Base-by-base conservation (phyloP, 768 basidiomycete genomes). In the Rhodotorula diobovata region DNA sequence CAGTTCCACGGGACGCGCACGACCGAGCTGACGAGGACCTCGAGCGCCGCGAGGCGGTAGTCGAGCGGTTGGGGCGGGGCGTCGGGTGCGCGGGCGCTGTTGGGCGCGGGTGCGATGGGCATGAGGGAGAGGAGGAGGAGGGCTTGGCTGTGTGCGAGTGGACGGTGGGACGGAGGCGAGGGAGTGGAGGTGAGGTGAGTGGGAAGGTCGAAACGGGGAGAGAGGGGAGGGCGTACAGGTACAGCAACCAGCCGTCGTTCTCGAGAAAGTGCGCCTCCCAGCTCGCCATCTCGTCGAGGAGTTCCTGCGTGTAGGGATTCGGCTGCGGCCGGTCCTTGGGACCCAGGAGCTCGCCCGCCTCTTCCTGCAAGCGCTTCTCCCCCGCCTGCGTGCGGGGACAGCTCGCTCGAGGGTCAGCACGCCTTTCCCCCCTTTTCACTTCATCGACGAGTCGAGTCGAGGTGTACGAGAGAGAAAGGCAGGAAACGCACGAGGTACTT, bases 1-100 rank as follows among this genome's bases (percentile, higher is more conserved):
- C 94, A 98, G 78, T 97, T 97, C 88, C 91, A 97, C 21, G 90
- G 89, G 77, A 88, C 91, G 11, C 84, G 84, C 48, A 85, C 84
- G 54, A 95, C 87, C 21, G 92, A 93, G 45, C 86, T 81, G 28
- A 96, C 82, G 23, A 87, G 85, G 74, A 83, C 85, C 78, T 94
- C 92, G 21, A 95, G 89, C 2, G 95, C 92, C 78, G 92, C 90
- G 70, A 91, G 88, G 35, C 92, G 85, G 70, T 90, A 85, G 58
- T 87, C 86, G 60, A 37, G 61, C 0, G 10, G 12, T 28, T 43
- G 51, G 4, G 25, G 16, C 20, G 32, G 16, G 28, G 34, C n/a
- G 41, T 37, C 46, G 8, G 57, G 45, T 8, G 18, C 20, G 46
- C 18, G 54, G 8, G 50, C 46, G n/a, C 35, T 14, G 54, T 51